phyloP scores from a whole-genome alignment of 768 basidiomycete genomes.

The Brasilioporus rufonigricans region DNA sequence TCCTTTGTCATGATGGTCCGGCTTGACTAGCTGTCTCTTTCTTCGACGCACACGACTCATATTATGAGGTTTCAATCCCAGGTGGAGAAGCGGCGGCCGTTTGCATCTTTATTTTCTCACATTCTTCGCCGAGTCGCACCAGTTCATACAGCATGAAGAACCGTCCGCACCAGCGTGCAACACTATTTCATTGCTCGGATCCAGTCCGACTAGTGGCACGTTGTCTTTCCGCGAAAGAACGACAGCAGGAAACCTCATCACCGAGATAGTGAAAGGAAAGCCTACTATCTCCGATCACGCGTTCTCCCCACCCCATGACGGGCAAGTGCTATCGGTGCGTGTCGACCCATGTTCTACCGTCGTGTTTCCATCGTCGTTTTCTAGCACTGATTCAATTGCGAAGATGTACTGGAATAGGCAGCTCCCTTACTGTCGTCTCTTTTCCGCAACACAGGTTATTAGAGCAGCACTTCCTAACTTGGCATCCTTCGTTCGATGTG shows the following conservation, averaged over 20 bases:
- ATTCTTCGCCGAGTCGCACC: constrained; percentile 8
- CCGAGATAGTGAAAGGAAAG: constrained; percentile 18
- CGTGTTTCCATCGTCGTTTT: constrained; percentile 7
- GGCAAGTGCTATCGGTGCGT: constrained; percentile 47
- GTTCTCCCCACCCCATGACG: constrained; percentile 35
- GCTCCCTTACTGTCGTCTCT: constrained; percentile 14
- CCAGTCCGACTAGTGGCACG: not conserved
- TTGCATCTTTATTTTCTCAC: not conserved
- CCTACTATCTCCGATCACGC: constrained; percentile 31
- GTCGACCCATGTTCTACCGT: constrained; percentile 25
- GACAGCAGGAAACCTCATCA: not conserved
- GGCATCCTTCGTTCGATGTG: constrained; percentile 12
- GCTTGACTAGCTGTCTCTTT: not conserved
- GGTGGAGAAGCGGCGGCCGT: not conserved
- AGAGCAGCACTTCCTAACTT: constrained; percentile 11
- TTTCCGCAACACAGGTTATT: constrained; percentile 14
- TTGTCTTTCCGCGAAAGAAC: constrained; percentile 12
- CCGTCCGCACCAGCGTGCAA: not conserved
- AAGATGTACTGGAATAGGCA: constrained; percentile 15
- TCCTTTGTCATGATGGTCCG: not conserved
- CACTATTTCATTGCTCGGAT: not conserved
- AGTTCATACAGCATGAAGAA: constrained; percentile 3
- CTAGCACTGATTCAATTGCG: constrained; percentile 10
- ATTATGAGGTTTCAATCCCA: not conserved
- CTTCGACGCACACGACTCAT: not conserved